Base-by-base conservation (phyloP, 225 moss, liverwort and hornwort genomes). In the Climacium dendroides region DNA sequence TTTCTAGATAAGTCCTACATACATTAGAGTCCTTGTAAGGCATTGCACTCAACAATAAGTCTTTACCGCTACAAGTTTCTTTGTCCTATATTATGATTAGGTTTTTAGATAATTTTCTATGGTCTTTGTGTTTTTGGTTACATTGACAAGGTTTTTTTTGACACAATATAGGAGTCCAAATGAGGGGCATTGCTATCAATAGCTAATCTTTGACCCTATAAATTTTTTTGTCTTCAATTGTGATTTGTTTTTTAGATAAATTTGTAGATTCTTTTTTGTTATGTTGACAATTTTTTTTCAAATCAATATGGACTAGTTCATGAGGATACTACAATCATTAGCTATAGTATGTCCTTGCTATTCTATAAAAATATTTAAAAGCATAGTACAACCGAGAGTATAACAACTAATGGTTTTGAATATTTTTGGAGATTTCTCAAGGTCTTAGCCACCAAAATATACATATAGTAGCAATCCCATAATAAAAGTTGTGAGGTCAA, bases 201-300 rank as follows among this genome's bases (percentile, higher is more conserved):
- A n/a, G n/a, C 5, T 6, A 66, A 20, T n/a, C 6, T 35, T 35
- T 0, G 2, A 20, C 11, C 3, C 34, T 0, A 10, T 3, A 19
- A 11, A 10, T 11, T 66, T 67, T 23, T 67, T 67, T 3, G 4
- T 13, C 23, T 2, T 22, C 4, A 11, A 66, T 66, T 20, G 20
- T 66, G 6, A 37, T n/a, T n/a, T 12, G 12, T 6, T 67, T 66
- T 67, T 7, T 65, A 12, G 11, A 67, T 67, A 7, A 37, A 37
- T 22, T 22, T 7, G 1, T 13, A 67, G 2, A 13, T 37, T 67
- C 1, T 39, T 37, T n/a, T 66, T 39, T 67, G 23, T 67, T 7
- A 67, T 13, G 39, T 24, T 39, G 7, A 39, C 1, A 37, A 24
- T 12, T 19, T 67, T 23, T 62, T 67, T 37, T 2, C 6, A 20